Conservation (phyloP, 345 rosid species). For the Reutealis trisperma region DNA sequence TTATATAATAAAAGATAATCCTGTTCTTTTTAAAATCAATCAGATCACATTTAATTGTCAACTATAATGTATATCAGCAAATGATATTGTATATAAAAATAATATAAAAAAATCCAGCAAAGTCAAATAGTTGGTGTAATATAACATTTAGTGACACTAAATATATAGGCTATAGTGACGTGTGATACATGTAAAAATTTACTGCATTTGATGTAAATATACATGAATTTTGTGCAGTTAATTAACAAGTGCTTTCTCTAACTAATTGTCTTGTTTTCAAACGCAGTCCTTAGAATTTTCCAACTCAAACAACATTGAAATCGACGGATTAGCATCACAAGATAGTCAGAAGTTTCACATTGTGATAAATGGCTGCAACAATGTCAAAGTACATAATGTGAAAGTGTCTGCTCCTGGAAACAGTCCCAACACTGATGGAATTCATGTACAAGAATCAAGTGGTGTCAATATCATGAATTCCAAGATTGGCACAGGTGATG, state of each 20-base stretch:
- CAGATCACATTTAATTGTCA: too few relatives aligned
- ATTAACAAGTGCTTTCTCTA: not conserved
- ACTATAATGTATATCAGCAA: too few relatives aligned
- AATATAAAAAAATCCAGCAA: too few relatives aligned
- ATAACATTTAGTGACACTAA: too few relatives aligned
- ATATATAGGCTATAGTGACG: too few relatives aligned
- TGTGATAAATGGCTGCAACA: slow-evolving; percentile 47
- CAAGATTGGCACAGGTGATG: slow-evolving; percentile 78
- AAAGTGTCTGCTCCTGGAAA: slow-evolving; percentile 48
- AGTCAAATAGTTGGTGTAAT: too few relatives aligned
- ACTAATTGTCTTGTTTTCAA: not conserved
- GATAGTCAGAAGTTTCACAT: slow-evolving; percentile 76
- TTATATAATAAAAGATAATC: too few relatives aligned
- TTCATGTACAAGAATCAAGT: slow-evolving; percentile 57
- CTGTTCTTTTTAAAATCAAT: too few relatives aligned
- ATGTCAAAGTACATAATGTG: slow-evolving; percentile 53
- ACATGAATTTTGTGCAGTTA: too few relatives aligned
- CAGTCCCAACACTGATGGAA: slow-evolving; percentile 92
- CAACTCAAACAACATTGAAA: slow-evolving; percentile 51
- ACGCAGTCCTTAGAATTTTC: slow-evolving; percentile 54
- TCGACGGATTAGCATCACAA: slow-evolving; percentile 59
- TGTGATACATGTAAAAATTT: too few relatives aligned
- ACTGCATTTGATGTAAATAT: too few relatives aligned
- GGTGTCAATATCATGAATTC: slow-evolving; percentile 56
- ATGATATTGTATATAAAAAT: too few relatives aligned